Evolutionary conservation across 2,329 filamentous ascomycete species (phyloP), one percentile per base, ranked within the genome.

Genomic region (Stagonosporopsis chrysanthemi): DNA sequence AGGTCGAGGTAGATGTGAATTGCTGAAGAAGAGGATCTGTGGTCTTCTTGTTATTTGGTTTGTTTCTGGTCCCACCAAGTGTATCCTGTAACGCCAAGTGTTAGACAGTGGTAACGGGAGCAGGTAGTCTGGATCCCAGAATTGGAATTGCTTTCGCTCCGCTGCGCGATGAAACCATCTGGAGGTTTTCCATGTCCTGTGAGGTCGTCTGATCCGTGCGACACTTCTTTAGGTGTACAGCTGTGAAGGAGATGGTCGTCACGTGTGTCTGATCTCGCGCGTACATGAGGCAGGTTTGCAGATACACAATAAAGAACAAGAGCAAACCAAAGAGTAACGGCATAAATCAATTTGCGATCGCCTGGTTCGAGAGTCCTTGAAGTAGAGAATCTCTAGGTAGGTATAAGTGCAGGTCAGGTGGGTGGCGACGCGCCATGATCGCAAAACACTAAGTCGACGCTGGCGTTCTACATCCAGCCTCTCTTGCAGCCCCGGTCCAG

Each of bases 61-160:
- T 44, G 51, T 49, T 56, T 38, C n/a, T 49, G 52, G 46, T 50
- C 28, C 19, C 49, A 49, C 67, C 62, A 68, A 58, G 64, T 63
- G 44, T 53, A 24, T 35, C 12, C 60, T 72, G 69, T 65, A 64
- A 70, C 68, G 63, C 69, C 63, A 67, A 67, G 58, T 62, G 66
- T 69, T 47, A 44, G 61, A 68, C 39, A 38, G 15, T 40, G 22
- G 40, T 49, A 24, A 44, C 22, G 33, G 15, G 14, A 12, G 6
- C 39, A 11, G 24, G 22, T 47, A 19, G 17, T 19, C 45, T 29
- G 33, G 17, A 29, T 42, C 23, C 22, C 19, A 23, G 15, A 26
- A 33, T 6, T n/a, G 31, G 7, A n/a, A 15, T 6, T 7, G 5
- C 4, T 8, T 8, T 33, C 15, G 14, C 15, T n/a, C 7, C 2